A percentile compares a stretch with the other conserved stretches of the same genome.
phyloP scores from a whole-genome alignment of 2,329 filamentous ascomycete species.

The Xylariaceae sp. region DNA sequence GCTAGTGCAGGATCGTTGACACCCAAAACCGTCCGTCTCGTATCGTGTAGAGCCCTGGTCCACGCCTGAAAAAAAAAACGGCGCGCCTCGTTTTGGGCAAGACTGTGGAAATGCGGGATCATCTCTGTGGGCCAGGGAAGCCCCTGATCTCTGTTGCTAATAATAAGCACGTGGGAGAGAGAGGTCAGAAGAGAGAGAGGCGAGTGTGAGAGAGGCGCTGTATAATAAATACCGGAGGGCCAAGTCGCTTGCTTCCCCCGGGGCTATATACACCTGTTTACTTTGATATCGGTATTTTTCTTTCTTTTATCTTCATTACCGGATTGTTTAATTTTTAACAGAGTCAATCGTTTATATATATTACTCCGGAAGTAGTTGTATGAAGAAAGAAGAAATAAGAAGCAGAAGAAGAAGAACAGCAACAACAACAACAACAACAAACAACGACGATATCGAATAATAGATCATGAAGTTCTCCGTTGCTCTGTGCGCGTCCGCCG shows the following conservation, averaged over 20 bases:
- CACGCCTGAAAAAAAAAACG: not conserved
- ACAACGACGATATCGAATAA: constrained; percentile 2
- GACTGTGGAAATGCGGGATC: constrained; percentile 18
- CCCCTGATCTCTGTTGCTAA: constrained; percentile 13
- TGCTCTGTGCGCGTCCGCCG: constrained; percentile 25
- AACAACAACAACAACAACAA: not conserved
- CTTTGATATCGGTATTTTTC: too few relatives aligned
- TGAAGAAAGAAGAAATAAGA: not conserved
- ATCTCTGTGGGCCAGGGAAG: not conserved
- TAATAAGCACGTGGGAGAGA: not conserved
- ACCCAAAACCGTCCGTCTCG: not conserved
- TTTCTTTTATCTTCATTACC: too few relatives aligned
- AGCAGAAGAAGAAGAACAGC: too few relatives aligned
- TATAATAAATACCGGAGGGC: not conserved
- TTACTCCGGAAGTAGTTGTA: constrained; percentile 7
- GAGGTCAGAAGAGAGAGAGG: too few relatives aligned
- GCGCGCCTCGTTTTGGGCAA: not conserved
- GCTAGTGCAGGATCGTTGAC: not conserved
- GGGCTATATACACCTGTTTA: too few relatives aligned
- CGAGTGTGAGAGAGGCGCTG: not conserved
- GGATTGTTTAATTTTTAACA: too few relatives aligned
- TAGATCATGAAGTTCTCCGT: constrained; percentile 26
- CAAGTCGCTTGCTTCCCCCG: too few relatives aligned
- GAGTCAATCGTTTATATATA: too few relatives aligned
- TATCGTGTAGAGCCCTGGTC: not conserved